Evolutionary conservation across 1,139 yeast genomes (phyloP), one percentile per base, ranked within the genome.

Genomic region (Blastobotrys proliferans): DNA sequence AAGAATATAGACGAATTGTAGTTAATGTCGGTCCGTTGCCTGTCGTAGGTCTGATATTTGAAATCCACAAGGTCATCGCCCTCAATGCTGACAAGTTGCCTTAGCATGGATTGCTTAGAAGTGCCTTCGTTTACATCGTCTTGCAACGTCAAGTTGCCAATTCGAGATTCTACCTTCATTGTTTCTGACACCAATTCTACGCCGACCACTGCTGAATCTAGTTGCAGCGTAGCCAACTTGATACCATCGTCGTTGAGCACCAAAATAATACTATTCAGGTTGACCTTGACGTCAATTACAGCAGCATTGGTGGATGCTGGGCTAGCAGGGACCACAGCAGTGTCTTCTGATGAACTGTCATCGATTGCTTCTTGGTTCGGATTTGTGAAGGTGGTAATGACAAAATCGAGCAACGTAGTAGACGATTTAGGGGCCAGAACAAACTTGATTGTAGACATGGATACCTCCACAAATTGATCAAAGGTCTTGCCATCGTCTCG

Each of bases 51-150:
- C 57, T 87, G 94, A 59, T 90, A 92, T 3, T 75, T 70, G 53
- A 92, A 75, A 57, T 87, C 95, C 0, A 94, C 95, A 44, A 90
- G 69, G 49, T 86, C 84, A 47, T 80, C 76, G 4, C 92, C 96
- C 55, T 86, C 88, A 60, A 92, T 87, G 45, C 81, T 77, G 27
- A 92, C 73, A 29, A 92, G 68, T 49, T 79, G 77, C 49, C 94
- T 71, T 47, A 81, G 64, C 3, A 72, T 63, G 1, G 90, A 81
- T 45, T 78, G 77, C 45, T 76, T 63, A 1, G 80, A 72, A 1
- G 81, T 68, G 0, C 83, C 85, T 45, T 78, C 78, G 54, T 81
- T 77, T 2, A 81, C 70, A 50, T 86, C 94, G 63, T 90, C 97
- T 43, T 76, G 79, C 17, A 94, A 66, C 2, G 87, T 76, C 46